phyloP scores from a whole-genome alignment of 108 stramenopile genomes.

The Asterionellopsis glacialis region DNA sequence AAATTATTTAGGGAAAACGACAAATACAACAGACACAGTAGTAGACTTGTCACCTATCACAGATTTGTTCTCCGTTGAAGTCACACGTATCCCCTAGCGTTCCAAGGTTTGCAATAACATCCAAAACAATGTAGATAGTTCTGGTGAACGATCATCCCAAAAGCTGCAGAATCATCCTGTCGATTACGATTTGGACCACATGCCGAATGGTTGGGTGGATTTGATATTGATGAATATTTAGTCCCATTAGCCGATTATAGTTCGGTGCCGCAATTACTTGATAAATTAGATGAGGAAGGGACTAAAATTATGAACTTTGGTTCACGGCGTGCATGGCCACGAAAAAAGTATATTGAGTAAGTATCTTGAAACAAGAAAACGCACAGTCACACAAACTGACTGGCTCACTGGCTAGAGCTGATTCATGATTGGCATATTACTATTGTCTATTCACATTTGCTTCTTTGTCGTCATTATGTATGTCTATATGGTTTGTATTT shows the following conservation, averaged over 20 bases:
- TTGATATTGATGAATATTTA: conserved; percentile 86
- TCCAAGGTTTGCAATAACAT: conserved; percentile 66
- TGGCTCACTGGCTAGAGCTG: too few relatives aligned
- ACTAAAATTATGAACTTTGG: conserved; percentile 46
- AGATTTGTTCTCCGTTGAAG: conserved; percentile 64
- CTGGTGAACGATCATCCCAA: conserved; percentile 78
- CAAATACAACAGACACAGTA: too few relatives aligned
- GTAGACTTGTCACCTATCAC: conserved; percentile 66
- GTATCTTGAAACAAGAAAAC: too few relatives aligned
- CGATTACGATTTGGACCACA: conserved; percentile 80
- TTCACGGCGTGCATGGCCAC: conserved; percentile 58
- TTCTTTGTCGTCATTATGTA: too few relatives aligned
- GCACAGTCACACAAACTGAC: too few relatives aligned
- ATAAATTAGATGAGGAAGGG: conserved; percentile 35
- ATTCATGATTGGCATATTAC: too few relatives aligned
- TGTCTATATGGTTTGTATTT: too few relatives aligned
- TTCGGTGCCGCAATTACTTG: conserved; percentile 26
- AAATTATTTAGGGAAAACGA: too few relatives aligned
- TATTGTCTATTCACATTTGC: not conserved
- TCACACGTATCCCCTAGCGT: conserved; percentile 75
- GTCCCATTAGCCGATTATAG: conserved; percentile 35
- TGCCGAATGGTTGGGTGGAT: conserved; percentile 72
- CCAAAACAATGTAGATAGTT: conserved; percentile 27
- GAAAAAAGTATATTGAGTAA: conserved; percentile 31
- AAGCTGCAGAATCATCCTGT: conserved; percentile 82